phyloP scores from a whole-genome alignment of 345 rosid genomes.

The Erysimum cheiranthoides region DNA sequence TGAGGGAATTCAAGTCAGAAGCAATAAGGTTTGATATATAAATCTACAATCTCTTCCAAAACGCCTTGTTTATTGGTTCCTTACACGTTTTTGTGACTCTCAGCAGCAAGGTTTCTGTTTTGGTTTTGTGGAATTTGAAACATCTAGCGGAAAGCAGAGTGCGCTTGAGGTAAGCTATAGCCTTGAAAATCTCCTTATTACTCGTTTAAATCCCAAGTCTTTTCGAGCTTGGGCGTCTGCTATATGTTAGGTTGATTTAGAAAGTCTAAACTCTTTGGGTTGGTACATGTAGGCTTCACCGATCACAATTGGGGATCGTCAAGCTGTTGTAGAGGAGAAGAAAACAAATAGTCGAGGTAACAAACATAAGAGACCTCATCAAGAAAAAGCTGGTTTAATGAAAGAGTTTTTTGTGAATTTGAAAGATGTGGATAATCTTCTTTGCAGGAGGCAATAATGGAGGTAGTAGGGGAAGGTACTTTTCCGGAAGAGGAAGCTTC shows the following conservation, averaged over 20 bases:
- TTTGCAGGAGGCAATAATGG: constrained; percentile 43
- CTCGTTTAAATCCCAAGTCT: neutral
- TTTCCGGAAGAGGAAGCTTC: constrained; percentile 60
- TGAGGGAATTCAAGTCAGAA: constrained; percentile 75
- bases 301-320: constrained; percentile 58
- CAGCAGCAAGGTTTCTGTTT: constrained; percentile 78
- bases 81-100: constrained; percentile 27
- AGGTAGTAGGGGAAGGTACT: constrained; percentile 58
- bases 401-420: neutral
- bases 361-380: constrained; percentile 25
- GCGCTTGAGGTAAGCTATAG: constrained; percentile 63
- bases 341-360: constrained; percentile 72
- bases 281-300: constrained; percentile 71
- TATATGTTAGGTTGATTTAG: neutral
- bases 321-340: constrained; percentile 75
- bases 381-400: constrained; percentile 39
- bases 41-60: constrained; percentile 5
- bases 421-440: neutral
- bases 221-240: neutral
- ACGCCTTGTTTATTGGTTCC: constrained; percentile 8
- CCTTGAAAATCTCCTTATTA: neutral
- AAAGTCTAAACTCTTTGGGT: constrained; percentile 6
- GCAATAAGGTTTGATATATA: constrained; percentile 61
- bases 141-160: constrained; percentile 55
- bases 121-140: constrained; percentile 77